These are phyloP conservation scores for Agaricus blazei DNA, from an alignment of 768 basidiomycete species.

Conservation along the genomic window DNA sequence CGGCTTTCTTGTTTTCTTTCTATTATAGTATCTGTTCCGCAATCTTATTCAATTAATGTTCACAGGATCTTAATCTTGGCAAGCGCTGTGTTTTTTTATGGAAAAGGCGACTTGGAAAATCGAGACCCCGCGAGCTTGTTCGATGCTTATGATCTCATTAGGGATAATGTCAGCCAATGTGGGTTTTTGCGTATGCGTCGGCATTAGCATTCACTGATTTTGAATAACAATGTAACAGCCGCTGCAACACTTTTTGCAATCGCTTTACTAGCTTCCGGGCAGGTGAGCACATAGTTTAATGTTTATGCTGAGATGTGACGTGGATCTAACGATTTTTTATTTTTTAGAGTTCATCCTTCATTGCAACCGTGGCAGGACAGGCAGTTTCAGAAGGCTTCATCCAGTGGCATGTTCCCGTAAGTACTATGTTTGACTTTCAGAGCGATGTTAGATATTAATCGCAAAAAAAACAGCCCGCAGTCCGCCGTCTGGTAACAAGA, in stretches of 20 bases:
- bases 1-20: conserved; percentile 16
- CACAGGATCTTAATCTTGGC: conserved; percentile 77
- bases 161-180: conserved; percentile 63
- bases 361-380: conserved; percentile 88
- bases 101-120: conserved; percentile 21
- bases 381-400: conserved; percentile 89
- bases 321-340: not conserved
- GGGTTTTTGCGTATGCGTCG: conserved; percentile 16
- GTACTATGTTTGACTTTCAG: conserved; percentile 19
- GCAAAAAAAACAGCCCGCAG: conserved; percentile 44
- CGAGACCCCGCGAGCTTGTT: conserved; percentile 66
- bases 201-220: not conserved
- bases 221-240: conserved; percentile 31
- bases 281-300: conserved; percentile 30
- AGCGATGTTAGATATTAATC: not conserved
- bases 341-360: conserved; percentile 71
- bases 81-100: conserved; percentile 72
- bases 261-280: conserved; percentile 79
- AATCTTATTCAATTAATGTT: conserved; percentile 1
- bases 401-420: conserved; percentile 76
- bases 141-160: conserved; percentile 76
- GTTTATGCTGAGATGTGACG: not conserved
- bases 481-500: conserved; percentile 82
- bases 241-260: conserved; percentile 87
- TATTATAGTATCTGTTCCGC: conserved; percentile 7